Evolutionary conservation across 305 asterid species (phyloP).

Genomic region (Caryopteris hybrid): DNA sequence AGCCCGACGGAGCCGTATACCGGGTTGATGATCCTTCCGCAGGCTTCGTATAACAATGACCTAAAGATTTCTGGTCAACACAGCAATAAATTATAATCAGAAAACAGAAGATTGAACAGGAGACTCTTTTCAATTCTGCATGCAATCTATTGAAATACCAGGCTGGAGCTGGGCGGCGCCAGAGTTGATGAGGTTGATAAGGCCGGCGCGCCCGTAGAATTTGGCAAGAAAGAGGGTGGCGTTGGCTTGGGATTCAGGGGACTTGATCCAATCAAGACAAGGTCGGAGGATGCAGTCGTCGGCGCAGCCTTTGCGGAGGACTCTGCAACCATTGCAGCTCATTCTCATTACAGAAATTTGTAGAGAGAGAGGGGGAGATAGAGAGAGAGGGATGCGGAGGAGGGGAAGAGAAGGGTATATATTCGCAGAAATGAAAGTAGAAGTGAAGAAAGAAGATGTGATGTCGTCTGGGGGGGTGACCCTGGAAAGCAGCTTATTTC

Average conservation of each 20-base stretch:
- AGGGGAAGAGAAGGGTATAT: slow-evolving; percentile 35
- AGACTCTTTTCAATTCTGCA: too few relatives aligned
- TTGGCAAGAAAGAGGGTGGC: slow-evolving; percentile 84
- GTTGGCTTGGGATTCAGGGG: slow-evolving; percentile 74
- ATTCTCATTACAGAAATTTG: slow-evolving; percentile 32
- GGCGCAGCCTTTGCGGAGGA: slow-evolving; percentile 81
- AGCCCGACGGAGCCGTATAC: slow-evolving; percentile 71
- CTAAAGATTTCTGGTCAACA: slow-evolving; percentile 40
- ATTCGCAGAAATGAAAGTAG: slow-evolving; percentile 20
- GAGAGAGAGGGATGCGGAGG: slow-evolving; percentile 9
- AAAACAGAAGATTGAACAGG: too few relatives aligned
- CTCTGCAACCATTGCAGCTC: slow-evolving; percentile 95
- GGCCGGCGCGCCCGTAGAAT: slow-evolving; percentile 92
- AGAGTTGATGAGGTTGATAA: slow-evolving; percentile 65
- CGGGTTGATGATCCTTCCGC: slow-evolving; percentile 79
- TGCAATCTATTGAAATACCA: slow-evolving; percentile 46
- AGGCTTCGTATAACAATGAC: slow-evolving; percentile 72
- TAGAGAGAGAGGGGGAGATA: background rate
- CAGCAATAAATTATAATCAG: background rate
- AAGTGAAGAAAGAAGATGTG: too few relatives aligned
- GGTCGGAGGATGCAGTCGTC: slow-evolving; percentile 56
- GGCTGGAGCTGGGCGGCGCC: slow-evolving; percentile 61
- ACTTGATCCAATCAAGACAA: slow-evolving; percentile 62
- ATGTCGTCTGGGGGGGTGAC: too few relatives aligned
- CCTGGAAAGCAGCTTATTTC: slow-evolving; percentile 1